A percentile compares a stretch with the other conserved stretches of the same genome.
phyloP scores from a whole-genome alignment of 345 rosid species.

The Syzygium oleosum region DNA sequence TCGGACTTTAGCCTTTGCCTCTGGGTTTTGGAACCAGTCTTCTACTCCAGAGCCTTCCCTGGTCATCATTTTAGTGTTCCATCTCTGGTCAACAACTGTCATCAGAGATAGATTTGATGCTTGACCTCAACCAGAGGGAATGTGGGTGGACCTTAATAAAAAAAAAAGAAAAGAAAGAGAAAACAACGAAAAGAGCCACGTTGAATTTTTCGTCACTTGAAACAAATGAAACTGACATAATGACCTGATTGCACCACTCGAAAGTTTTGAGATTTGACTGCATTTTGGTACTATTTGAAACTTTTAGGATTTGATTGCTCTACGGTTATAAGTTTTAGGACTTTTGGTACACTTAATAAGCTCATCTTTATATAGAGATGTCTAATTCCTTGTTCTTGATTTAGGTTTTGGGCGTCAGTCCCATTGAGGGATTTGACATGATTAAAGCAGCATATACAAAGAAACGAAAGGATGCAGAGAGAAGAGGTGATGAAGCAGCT shows the following conservation, averaged over 20 bases:
- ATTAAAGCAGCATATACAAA: slow-evolving; percentile 57
- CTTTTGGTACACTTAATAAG: neutral
- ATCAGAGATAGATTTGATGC: neutral
- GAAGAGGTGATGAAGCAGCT: slow-evolving; percentile 67
- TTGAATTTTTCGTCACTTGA: neutral
- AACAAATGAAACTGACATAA: neutral
- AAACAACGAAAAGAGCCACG: neutral
- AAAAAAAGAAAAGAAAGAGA: neutral
- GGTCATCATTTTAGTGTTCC: neutral
- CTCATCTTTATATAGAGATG: neutral
- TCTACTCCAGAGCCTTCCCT: neutral
- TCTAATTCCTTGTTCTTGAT: neutral
- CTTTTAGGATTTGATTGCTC: neutral
- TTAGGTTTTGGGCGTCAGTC: slow-evolving; percentile 90
- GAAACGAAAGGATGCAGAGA: slow-evolving; percentile 84
- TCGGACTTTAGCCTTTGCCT: neutral
- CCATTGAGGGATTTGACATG: slow-evolving; percentile 73
- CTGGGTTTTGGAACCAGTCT: neutral
- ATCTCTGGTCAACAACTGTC: neutral
- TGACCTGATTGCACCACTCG: neutral
- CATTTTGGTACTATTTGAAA: neutral
- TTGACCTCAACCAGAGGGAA: neutral
- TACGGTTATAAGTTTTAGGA: neutral
- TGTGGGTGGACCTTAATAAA: neutral
- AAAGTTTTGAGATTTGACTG: neutral